These are phyloP conservation scores for Litchi chinensis DNA, from an alignment of 345 rosid genomes.

Conservation along the genomic window DNA sequence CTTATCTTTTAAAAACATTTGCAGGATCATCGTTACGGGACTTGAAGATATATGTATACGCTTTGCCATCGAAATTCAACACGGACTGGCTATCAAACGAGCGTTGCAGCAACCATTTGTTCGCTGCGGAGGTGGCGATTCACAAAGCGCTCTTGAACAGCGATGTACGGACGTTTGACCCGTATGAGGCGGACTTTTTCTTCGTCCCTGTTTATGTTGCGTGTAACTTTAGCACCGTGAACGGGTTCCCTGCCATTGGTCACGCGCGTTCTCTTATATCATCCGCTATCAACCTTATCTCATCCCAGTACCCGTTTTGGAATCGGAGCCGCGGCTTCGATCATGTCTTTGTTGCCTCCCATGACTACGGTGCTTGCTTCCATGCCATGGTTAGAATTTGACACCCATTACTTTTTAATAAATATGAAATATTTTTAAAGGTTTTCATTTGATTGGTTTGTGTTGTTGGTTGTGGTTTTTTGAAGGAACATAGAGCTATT, in stretches of 20 bases:
- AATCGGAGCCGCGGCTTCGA: conserved; percentile 78
- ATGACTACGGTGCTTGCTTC: conserved; percentile 93
- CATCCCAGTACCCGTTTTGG: conserved; percentile 70
- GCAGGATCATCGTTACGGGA: conserved; percentile 50
- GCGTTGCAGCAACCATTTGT: conserved; percentile 81
- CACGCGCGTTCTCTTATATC: conserved; percentile 74
- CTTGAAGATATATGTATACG: conserved; percentile 78
- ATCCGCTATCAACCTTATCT: conserved; percentile 68
- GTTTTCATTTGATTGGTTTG: background rate
- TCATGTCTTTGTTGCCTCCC: conserved; percentile 92
- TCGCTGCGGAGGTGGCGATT: conserved; percentile 93
- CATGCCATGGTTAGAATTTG: conserved; percentile 69
- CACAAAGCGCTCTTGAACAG: conserved; percentile 66
- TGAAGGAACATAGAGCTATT: conserved; percentile 81
- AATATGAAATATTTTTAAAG: background rate
- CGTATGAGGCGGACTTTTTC: conserved; percentile 87
- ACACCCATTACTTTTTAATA: background rate
- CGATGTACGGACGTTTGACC: conserved; percentile 67
- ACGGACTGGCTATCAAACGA: conserved; percentile 76
- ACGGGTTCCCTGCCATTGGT: conserved; percentile 92
- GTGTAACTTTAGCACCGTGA: conserved; percentile 84
- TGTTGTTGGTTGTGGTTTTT: background rate
- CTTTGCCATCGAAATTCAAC: conserved; percentile 76
- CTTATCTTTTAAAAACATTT: background rate
- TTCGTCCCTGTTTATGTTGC: conserved; percentile 95